phyloP scores from a whole-genome alignment of 139 green algal species.

The Chlamydomonas schloesseri region DNA sequence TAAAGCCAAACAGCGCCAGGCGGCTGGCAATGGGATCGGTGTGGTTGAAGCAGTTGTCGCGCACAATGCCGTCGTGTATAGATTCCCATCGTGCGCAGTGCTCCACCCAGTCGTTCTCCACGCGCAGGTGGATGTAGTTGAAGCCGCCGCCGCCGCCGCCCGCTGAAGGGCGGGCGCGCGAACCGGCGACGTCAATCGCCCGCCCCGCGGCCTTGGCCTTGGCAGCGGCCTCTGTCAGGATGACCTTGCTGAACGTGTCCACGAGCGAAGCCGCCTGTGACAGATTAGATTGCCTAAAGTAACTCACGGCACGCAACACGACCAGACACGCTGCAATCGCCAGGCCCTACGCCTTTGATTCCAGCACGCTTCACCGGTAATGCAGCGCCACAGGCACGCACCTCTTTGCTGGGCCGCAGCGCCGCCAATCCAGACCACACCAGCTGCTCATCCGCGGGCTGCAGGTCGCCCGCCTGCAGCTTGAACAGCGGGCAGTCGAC shows the following conservation, averaged over 20 bases:
- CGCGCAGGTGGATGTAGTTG: slow-evolving; percentile 62
- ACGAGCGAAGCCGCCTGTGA: not conserved
- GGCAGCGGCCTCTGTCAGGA: not conserved
- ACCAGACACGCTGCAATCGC: no score
- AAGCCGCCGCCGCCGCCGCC: not conserved
- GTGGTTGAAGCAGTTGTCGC: slow-evolving; percentile 55
- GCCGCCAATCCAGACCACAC: not conserved
- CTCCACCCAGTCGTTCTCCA: slow-evolving; percentile 59
- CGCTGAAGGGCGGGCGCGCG: no score
- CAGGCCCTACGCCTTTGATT: no score
- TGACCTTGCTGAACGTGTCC: not conserved
- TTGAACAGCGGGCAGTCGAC: slow-evolving; percentile 44
- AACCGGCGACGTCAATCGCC: no score
- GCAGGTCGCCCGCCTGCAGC: not conserved
- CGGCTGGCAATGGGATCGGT: no score
- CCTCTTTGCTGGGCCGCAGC: not conserved
- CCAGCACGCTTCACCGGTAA: no score
- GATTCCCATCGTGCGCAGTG: slow-evolving; percentile 51
- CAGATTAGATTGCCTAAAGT: no score
- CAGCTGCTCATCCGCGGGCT: not conserved
- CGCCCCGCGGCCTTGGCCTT: not conserved
- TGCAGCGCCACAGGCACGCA: no score
- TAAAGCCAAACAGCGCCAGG: no score
- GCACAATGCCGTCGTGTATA: slow-evolving; percentile 36
- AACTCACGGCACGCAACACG: no score